Base-by-base conservation (phyloP, 1,284 basidiomycete species). In the Leccinum pachyderme region DNA sequence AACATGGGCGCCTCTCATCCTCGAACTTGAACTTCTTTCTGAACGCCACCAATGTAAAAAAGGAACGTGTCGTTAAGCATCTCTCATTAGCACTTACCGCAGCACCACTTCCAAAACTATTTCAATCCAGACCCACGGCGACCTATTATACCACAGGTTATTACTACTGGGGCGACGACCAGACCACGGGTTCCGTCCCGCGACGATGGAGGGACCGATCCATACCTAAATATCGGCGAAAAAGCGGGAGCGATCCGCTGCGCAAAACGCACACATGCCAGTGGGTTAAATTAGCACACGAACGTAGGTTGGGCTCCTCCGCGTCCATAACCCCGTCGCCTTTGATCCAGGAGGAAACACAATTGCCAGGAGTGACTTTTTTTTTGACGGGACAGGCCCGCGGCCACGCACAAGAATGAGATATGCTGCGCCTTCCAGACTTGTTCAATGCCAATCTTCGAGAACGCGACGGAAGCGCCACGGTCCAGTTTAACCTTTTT, bases 401-500 rank as follows among this genome's bases (percentile, higher is more conserved):
- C 24, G 55, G 55, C 52, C 52, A 12, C 7, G 55, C 13, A 12
- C 29, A 32, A n/a, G 9, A 18, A 3, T 11, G 28, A 29, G 45
- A 47, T 27, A 11, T 13, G 25, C 8, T 25, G 28, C 7, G 45
- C 35, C 35, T 37, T n/a, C 11, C 28, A 46, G 11, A 29, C n/a
- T n/a, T 25, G 8, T 29, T 28, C 12, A 4, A 6, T 6, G 7
- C 35, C 35, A n/a, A 27, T n/a, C 24, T 15, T 44, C 32, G 31
- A 41, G 12, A 7, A 13, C 22, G 13, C 31, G 35, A 5, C 11
- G 18, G 54, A 58, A 54, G 22, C 27, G 2, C 31, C 22, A 13
- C 24, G 5, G 37, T 11, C 37, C 18, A 58, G 28, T 55, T 56
- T 59, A 45, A 45, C 31, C 39, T 54, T 54, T 57, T 58, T 35